Percentiles rank a stretch among this genome's conserved stretches.
phyloP scores from a whole-genome alignment of 2,329 filamentous ascomycete genomes.

The Xylaria sp. region DNA sequence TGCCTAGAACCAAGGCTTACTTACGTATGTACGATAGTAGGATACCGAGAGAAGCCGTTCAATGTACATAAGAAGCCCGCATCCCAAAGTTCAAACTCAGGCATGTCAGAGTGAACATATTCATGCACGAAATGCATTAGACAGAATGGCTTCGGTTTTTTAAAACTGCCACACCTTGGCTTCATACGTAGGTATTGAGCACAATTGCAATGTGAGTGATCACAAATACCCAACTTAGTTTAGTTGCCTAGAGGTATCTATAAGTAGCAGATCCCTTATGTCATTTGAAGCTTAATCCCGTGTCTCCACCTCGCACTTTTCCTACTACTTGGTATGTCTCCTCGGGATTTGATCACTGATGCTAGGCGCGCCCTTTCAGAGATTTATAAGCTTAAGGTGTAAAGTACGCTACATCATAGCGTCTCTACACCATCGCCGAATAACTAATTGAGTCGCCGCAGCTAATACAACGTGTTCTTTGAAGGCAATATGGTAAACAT shows the following conservation, averaged over 20 bases:
- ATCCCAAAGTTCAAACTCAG: too few species aligned
- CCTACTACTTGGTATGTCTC: neutral
- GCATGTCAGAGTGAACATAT: too few species aligned
- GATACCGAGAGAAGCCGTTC: too few species aligned
- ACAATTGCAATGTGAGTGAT: too few species aligned
- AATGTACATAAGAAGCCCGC: too few species aligned
- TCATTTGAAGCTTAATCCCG: conserved; percentile 2
- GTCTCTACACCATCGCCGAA: neutral
- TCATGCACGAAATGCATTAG: too few species aligned
- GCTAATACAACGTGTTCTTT: conserved; percentile 2
- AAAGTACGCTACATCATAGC: neutral
- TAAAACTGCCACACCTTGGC: too few species aligned
- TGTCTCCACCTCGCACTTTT: neutral
- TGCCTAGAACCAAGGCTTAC: neutral
- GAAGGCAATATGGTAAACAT: neutral
- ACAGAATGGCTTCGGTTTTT: too few species aligned
- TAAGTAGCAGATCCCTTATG: too few species aligned
- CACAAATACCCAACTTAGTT: neutral
- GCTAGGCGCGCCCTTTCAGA: conserved; percentile 25
- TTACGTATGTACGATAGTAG: too few species aligned
- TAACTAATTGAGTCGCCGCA: neutral
- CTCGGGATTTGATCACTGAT: conserved; percentile 27
- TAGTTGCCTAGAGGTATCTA: neutral
- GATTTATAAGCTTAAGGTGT: conserved; percentile 26
- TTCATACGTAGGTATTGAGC: too few species aligned